Base-by-base conservation (phyloP, 2,329 filamentous ascomycete genomes). In the Sclerotinia trifoliorum region DNA sequence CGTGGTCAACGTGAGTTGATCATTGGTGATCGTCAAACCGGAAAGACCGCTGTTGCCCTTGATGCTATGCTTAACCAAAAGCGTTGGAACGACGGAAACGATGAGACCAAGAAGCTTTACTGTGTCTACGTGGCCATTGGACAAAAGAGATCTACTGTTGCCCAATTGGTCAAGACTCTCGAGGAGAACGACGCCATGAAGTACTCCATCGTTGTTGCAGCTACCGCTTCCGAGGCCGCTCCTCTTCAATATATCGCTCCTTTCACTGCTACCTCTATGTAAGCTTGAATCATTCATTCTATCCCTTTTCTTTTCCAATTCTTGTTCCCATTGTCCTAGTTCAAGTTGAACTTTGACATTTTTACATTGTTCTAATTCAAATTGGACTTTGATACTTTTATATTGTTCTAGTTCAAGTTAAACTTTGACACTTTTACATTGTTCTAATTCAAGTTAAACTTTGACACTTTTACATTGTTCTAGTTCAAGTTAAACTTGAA, bases 1-100 rank as follows among this genome's bases (percentile, higher is more conserved):
- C 95, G 95, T 94, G 95, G 95, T 80, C 95, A 99, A 88, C 95
- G 95, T 94, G 95, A 99, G 87, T 86, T 99, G 88, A 98, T 99
- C 83, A 99, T 99, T 83, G 95, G 95, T 87, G 95, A 99, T 82
- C 95, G 95, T 93, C 95, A 99, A 86, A 99, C 95, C 78, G 95
- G 95, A 84, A 99, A 99, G 91, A 99, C 95, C 80, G 95, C 95
- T 79, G 94, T 99, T 81, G 94, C 91, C 79, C 92, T 99, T 72
- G 95, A 99, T 82, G 89, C 94, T 82, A 98, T 99, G 77, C 90
- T 99, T 73, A 99, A 99, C 91, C 95, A 99, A 88, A 96, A 95
- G 89, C 88, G 94, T 80, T 98, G 94, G 94, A 99, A 99, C 89
- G 85, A 83, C 81, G 78, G 83, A 80, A 86, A 80, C 82, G 94